Evolutionary conservation across 306 rosid species (phyloP).

Genomic region (Abrus pulchellus): DNA sequence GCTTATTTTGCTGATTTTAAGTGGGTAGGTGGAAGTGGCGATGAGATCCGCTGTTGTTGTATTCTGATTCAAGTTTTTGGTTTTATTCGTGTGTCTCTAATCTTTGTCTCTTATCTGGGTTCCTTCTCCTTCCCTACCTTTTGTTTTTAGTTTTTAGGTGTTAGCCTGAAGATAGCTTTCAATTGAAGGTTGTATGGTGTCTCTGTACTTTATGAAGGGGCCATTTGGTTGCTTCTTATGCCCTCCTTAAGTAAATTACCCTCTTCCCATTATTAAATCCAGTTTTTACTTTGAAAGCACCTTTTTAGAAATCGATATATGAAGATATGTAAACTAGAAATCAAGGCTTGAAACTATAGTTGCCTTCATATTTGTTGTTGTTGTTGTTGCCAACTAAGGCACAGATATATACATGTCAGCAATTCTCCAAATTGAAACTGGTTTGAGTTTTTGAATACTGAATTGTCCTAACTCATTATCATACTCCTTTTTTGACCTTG

Average conservation of each 20-base stretch:
- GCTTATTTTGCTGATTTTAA: background rate
- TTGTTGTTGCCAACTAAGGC: slow-evolving; percentile 15
- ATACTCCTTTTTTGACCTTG: slow-evolving; percentile 22
- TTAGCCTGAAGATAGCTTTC: slow-evolving; percentile 15
- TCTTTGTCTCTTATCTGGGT: slow-evolving; percentile 38
- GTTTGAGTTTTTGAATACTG: slow-evolving; percentile 30
- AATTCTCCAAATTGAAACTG: slow-evolving; percentile 19
- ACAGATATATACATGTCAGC: background rate
- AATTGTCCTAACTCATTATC: background rate
- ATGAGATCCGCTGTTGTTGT: slow-evolving; percentile 73
- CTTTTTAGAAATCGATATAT: slow-evolving; percentile 31
- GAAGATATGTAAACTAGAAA: slow-evolving; percentile 19
- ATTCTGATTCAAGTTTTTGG: slow-evolving; percentile 51
- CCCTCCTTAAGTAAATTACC: slow-evolving; percentile 10
- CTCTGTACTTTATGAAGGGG: slow-evolving; percentile 31
- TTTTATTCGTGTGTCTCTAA: slow-evolving; percentile 12
- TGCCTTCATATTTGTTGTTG: slow-evolving; percentile 4
- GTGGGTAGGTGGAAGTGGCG: slow-evolving; percentile 47
- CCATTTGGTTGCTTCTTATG: slow-evolving; percentile 31
- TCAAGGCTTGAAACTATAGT: slow-evolving; percentile 4
- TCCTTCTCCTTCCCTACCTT: slow-evolving; percentile 32
- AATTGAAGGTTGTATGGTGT: slow-evolving; percentile 26
- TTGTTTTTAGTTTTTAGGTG: background rate
- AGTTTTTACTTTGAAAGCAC: background rate
- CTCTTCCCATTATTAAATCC: background rate